Conservation (phyloP, 2,329 filamentous ascomycete genomes). For the Fusarium temperatum region DNA sequence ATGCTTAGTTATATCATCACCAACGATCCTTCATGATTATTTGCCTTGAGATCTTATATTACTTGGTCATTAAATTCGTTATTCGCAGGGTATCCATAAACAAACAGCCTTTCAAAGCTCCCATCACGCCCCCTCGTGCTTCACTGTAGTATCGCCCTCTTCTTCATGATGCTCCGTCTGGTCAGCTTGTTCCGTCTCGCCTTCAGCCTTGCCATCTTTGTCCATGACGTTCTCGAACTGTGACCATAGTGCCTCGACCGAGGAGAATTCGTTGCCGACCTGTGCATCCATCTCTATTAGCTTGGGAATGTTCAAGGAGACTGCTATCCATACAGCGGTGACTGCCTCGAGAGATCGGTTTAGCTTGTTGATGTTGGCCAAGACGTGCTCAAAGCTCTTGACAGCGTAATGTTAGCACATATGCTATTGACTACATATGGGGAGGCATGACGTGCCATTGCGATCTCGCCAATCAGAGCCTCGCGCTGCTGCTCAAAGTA, state of each 20-base stretch:
- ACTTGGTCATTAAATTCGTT: constrained; percentile 14
- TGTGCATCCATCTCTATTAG: constrained; percentile 45
- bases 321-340: constrained; percentile 71
- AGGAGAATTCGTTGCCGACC: constrained; percentile 97
- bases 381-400: constrained; percentile 84
- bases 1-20: neutral
- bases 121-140: constrained; percentile 27
- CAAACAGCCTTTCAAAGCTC: neutral
- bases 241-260: constrained; percentile 95
- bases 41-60: neutral
- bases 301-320: too few species aligned
- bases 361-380: constrained; percentile 94
- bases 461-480: constrained; percentile 76
- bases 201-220: constrained; percentile 59
- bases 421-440: neutral
- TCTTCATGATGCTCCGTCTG: constrained; percentile 22
- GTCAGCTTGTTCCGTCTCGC: constrained; percentile 31
- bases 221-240: constrained; percentile 98
- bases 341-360: constrained; percentile 93
- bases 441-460: constrained; percentile 61
- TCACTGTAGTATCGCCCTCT: constrained; percentile 16
- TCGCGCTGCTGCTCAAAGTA: constrained; percentile 83
- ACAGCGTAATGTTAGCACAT: neutral
- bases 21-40: neutral
- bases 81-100: constrained; percentile 32